Base-by-base conservation (phyloP, 1,139 yeast genomes). In the Hansenula lynferdii region DNA sequence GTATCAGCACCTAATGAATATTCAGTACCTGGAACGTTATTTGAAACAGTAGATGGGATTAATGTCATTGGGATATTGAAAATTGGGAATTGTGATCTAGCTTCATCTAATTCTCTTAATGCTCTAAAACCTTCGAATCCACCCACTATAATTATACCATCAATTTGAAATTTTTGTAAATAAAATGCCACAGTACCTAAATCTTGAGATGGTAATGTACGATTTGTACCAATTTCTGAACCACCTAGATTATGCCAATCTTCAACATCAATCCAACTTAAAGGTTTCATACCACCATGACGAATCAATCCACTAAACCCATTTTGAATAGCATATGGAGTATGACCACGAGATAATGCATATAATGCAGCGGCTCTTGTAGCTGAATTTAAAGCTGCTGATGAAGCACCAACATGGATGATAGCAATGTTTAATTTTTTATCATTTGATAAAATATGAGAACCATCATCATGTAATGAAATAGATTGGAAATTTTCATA, bases 11-110 rank as follows among this genome's bases (percentile, higher is more conserved):
- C 98, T 40, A 92, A 68, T 1, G 96, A 87, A 63, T 87, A 89
- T 64, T 92, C 97, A 3, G 97, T 82, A 43, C 97, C 98, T 12
- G 98, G 98, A 37, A 92, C 97, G 55, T 92, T 92, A 63, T 92
- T 92, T n/a, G 96, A 86, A 48, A 92, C 85, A 8, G 97, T 92
- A 15, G 97, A 96, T 15, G 98, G 97, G 42, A 92, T 72, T 47
- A 89, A 83, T 36, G 85, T 85, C 84, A 89, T 83, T 45, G 98
- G 98, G 50, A 92, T 87, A 58, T 90, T 78, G 70, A 92, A 86
- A 16, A 94, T 82, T 19, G 97, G 96, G 62, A 86, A 92, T 43
- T 77, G 71, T 29, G 60, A 58, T 58, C 94, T 76, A 23, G 92
- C 85, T 49, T 69, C 67, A 52, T 85, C 80, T 50, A 92, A 73